Evolutionary conservation across 345 rosid species (phyloP), one percentile per base, ranked within the genome.

Genomic region (Angophora floribunda): DNA sequence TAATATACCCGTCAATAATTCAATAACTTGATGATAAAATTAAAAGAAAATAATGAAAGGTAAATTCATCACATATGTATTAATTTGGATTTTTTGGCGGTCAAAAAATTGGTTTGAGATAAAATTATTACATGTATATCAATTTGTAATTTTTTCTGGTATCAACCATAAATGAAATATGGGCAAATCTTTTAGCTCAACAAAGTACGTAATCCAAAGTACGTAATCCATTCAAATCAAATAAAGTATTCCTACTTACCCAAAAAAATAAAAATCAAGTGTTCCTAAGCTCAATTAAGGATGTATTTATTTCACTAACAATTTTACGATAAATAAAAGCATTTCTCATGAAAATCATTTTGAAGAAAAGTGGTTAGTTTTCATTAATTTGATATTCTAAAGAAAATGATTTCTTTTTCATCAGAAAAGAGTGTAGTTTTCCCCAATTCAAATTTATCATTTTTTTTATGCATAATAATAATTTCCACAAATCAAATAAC

Each of bases 111-210:
- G 21, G 0, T 55, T 55, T 22, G 0, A 0, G 6, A 0, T 52
- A 52, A 52, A 52, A 14, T 52, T 52, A 0, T 52, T 7, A 17
- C 0, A 3, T 1, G 15, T 16, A 53, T 53, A 7, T 1, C 21
- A 55, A 0, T 55, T 55, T 55, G 0, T 9, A 7, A 8, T 55
- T 21, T 47, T 22, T 1, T 0, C 0, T 55, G 12, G 0, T 1
- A 55, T 22, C 21, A 22, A 55, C 12, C 0, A 21, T 55, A 55
- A 55, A 21, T 55, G 22, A 55, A 55, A 22, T 22, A 36, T 0
- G 2, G 22, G 13, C 24, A 70, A 32, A 9, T 32, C 24, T 36
- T 17, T 70, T 36, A 75, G 1, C 28, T 75, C 26, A 19, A 19
- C 26, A 9, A 75, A 19, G 13, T 75, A 70, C 13, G 17, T 3